These are phyloP conservation scores for Dissophora ornata DNA, from an alignment of 192 early-diverging fungal genomes.

Conservation along the genomic window DNA sequence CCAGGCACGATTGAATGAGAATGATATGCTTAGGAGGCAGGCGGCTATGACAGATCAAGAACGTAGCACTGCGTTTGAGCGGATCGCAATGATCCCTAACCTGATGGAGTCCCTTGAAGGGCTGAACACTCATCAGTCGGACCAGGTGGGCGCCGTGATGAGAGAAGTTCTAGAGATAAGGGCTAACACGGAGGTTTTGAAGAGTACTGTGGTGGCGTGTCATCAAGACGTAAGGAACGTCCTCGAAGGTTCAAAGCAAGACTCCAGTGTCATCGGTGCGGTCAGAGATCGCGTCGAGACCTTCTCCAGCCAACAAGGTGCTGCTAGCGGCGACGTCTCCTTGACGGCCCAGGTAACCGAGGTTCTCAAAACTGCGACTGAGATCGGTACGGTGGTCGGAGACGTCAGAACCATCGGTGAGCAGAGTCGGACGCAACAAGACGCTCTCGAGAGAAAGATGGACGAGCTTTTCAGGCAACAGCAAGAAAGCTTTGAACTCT, in stretches of 20 bases:
- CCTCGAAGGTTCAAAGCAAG: constrained; percentile 7
- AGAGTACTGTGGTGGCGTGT: background rate
- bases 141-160: background rate
- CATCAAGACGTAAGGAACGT: constrained; percentile 10
- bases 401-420: constrained; percentile 19
- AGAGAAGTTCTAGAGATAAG: constrained; percentile 1
- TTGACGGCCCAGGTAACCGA: constrained; percentile 3
- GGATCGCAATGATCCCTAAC: constrained; percentile 11
- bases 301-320: no score
- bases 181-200: background rate
- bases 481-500: background rate
- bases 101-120: constrained; percentile 16
- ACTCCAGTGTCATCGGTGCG: constrained; percentile 2
- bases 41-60: background rate
- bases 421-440: background rate
- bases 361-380: background rate
- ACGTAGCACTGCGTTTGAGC: background rate
- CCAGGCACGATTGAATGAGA: background rate
- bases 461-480: constrained; percentile 14
- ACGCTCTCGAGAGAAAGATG: constrained; percentile 3
- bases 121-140: constrained; percentile 1
- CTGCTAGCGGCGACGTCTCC: background rate
- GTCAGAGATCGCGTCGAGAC: constrained; percentile 1
- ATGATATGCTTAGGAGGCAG: background rate
- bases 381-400: background rate